Percentiles rank a stretch among this genome's conserved stretches.
These are phyloP conservation scores for Colletotrichum cereale DNA, from an alignment of 2,329 filamentous ascomycete species.

Conservation along the genomic window DNA sequence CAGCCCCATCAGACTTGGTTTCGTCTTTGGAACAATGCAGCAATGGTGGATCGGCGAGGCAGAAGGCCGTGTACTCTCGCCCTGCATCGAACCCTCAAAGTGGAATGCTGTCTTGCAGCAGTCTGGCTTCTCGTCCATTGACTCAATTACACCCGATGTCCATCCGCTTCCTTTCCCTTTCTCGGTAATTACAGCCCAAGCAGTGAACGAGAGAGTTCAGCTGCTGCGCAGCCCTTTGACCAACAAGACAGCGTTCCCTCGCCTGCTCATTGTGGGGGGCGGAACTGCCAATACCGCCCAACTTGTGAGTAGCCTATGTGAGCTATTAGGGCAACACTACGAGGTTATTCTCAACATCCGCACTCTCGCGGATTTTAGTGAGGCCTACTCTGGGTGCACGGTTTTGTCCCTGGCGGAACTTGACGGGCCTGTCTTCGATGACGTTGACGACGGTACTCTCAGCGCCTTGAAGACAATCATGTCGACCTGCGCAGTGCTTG, in stretches of 20 bases:
- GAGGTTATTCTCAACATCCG: background rate
- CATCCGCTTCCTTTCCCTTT: background rate
- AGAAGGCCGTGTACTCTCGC: conserved; percentile 45
- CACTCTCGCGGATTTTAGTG: background rate
- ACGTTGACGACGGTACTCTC: background rate
- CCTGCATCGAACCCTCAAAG: conserved; percentile 41
- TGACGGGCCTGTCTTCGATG: background rate
- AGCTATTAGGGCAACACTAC: background rate
- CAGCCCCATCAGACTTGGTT: conserved; percentile 38
- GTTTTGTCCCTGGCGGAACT: background rate
- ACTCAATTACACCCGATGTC: background rate
- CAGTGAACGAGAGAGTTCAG: background rate
- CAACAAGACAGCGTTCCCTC: background rate
- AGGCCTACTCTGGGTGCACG: background rate
- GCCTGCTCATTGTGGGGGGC: background rate
- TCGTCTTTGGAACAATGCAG: conserved; percentile 46
- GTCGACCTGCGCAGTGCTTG: background rate
- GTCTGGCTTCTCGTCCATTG: background rate
- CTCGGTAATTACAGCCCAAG: background rate
- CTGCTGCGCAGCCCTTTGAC: background rate
- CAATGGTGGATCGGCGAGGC: conserved; percentile 52
- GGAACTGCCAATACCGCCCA: background rate
- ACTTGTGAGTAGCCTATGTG: background rate
- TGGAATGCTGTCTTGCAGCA: conserved; percentile 31
- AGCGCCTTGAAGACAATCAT: background rate